Percentiles rank a stretch among this genome's conserved stretches.
These are phyloP conservation scores for Aspergillus affinis DNA, from an alignment of 495 filamentous ascomycete species.

Conservation along the genomic window DNA sequence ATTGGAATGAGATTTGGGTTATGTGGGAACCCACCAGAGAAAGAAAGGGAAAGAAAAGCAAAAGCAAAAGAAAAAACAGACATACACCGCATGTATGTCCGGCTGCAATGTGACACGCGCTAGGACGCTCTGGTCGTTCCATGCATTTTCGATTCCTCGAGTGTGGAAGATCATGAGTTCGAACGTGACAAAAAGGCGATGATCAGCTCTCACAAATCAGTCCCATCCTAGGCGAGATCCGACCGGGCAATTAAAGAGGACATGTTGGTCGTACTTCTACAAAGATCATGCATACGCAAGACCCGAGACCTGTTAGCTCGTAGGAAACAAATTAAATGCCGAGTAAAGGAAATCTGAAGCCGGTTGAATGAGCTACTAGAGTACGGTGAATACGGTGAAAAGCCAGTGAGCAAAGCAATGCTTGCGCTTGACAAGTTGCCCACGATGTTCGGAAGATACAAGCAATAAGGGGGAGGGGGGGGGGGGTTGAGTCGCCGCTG, in stretches of 20 bases:
- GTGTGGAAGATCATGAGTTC: conserved; percentile 2
- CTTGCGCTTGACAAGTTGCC: conserved; percentile 9
- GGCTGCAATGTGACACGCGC: conserved; percentile 7
- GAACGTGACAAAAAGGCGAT: conserved; percentile 18
- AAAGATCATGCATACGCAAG: no score
- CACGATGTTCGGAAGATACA: conserved; percentile 22
- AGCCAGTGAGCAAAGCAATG: not conserved
- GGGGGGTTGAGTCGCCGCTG: no score
- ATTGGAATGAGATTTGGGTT: no score
- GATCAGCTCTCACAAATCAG: conserved; percentile 2
- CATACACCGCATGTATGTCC: not conserved
- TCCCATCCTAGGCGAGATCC: conserved; percentile 1
- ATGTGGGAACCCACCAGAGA: not conserved
- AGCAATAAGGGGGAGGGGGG: not conserved
- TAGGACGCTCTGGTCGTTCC: conserved; percentile 14
- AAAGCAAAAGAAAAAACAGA: no score
- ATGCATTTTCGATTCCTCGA: conserved; percentile 13
- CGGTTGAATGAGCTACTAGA: no score
- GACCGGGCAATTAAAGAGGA: no score
- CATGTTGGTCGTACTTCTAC: no score
- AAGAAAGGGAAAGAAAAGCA: no score
- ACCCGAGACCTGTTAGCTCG: no score
- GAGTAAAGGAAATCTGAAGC: no score
- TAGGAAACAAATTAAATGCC: no score
- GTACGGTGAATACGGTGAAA: no score